Evolutionary conservation across 2,329 filamentous ascomycete species (phyloP), one percentile per base, ranked within the genome.

Genomic region (Ophiosphaerella korrae): DNA sequence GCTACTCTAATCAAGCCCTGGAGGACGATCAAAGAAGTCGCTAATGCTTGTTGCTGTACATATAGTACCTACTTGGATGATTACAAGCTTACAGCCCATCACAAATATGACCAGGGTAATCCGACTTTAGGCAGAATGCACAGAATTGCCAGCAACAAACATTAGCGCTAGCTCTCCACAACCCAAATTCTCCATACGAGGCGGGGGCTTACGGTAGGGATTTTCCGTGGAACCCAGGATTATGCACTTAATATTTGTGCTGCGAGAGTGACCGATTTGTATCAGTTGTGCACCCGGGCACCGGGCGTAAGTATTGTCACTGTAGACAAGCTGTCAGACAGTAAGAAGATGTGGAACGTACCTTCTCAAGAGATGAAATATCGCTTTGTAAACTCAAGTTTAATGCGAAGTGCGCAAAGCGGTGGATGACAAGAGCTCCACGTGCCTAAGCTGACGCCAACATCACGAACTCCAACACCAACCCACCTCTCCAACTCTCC

Each of bases 51-150:
- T 21, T 21, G 18, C 18, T 4, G 18, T 21, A 21, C 18, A 21
- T 6, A 11, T 29, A 29, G 6, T 29, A 29, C 7, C 11, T 29
- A 29, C 26, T 29, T 8, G 26, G 18, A 21, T 21, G 18, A 21
- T 21, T 21, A 21, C 18, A 21, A 21, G 18, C 18, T 21, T 21
- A 21, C 18, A 21, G 18, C 18, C 18, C 18, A 21, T 21, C 18
- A 29, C 26, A 29, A 29, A 29, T 11, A 38, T 32, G 21, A 32
- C 36, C 8, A 35, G 44, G 44, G 9, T 41, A 5, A 11, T 16
- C 13, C 7, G 46, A 52, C 14, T 51, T 52, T 44, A 52, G 49
- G 49, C 49, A 47, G 40, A 52, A 52, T 47, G 33, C 40, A 24
- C 26, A 35, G 44, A 42, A 39, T 44, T 41, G 18, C 45, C 31